phyloP scores from a whole-genome alignment of 2,329 filamentous ascomycete genomes.

The Diaporthe eres region DNA sequence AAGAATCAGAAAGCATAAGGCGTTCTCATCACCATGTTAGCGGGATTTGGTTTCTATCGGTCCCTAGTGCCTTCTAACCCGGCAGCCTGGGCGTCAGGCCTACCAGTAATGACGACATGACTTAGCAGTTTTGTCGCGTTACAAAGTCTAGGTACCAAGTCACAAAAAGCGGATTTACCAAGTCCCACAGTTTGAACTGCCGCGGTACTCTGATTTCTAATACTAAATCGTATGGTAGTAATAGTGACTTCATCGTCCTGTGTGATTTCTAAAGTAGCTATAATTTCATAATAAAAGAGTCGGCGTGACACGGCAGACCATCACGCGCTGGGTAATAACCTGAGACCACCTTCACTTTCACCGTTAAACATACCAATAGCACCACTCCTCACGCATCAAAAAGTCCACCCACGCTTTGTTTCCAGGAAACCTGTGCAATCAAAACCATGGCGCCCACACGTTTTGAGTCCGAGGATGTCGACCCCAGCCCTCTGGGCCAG shows the following conservation, averaged over 20 bases:
- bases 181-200: conserved; percentile 9
- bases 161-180: conserved; percentile 24
- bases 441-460: conserved; percentile 36
- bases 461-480: conserved; percentile 42
- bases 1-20: neutral
- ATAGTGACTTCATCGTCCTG: conserved; percentile 22
- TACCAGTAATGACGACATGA: conserved; percentile 28
- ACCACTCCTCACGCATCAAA: neutral
- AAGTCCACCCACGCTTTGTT: no score
- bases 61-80: neutral
- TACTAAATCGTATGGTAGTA: neutral
- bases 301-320: neutral
- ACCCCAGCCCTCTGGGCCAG: conserved; percentile 55
- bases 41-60: neutral
- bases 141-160: neutral
- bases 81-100: neutral
- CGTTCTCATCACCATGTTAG: no score
- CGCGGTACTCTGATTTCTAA: conserved; percentile 22
- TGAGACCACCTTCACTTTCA: neutral
- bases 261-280: neutral
- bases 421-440: no score
- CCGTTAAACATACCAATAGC: no score
- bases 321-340: neutral
- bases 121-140: neutral
- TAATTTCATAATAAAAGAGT: neutral